phyloP scores from a whole-genome alignment of 106 monocot genomes.

The Acorus calamus region DNA sequence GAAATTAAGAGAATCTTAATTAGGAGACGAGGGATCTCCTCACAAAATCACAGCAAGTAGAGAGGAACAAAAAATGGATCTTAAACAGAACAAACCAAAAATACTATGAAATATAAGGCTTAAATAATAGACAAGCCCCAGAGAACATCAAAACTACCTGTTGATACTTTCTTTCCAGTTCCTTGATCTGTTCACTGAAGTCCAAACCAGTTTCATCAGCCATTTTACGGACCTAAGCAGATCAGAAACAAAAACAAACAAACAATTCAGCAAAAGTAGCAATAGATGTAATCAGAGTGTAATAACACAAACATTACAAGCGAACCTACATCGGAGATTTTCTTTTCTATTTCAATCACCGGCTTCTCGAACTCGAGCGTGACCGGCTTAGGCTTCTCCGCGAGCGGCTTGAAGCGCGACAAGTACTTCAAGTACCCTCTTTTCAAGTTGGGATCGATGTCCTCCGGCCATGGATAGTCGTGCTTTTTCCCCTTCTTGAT shows the following conservation, averaged over 20 bases:
- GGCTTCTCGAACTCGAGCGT: slow-evolving; percentile 79
- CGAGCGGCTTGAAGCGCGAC: slow-evolving; percentile 55
- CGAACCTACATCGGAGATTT: slow-evolving; percentile 57
- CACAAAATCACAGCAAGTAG: no score
- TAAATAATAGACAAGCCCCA: neutral
- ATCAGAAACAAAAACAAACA: slow-evolving; percentile 3
- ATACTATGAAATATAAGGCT: neutral
- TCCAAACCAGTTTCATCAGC: slow-evolving; percentile 79
- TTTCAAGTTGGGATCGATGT: slow-evolving; percentile 61
- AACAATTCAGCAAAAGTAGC: neutral
- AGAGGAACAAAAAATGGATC: no score
- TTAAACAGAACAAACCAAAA: neutral
- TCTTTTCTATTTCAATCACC: slow-evolving; percentile 48
- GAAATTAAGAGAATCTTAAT: no score
- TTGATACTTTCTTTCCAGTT: slow-evolving; percentile 73
- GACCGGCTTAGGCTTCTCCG: slow-evolving; percentile 56
- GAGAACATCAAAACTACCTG: slow-evolving; percentile 26
- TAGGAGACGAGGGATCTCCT: no score
- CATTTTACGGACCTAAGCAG: slow-evolving; percentile 62
- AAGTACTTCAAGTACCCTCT: slow-evolving; percentile 60
- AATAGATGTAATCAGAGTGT: neutral
- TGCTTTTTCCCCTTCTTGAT: slow-evolving; percentile 60
- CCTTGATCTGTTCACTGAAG: slow-evolving; percentile 66
- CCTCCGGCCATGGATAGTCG: slow-evolving; percentile 70
- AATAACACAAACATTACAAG: neutral